Conservation (phyloP, 2,329 filamentous ascomycete genomes). For the Magnaporthiopsis rhizophila region DNA sequence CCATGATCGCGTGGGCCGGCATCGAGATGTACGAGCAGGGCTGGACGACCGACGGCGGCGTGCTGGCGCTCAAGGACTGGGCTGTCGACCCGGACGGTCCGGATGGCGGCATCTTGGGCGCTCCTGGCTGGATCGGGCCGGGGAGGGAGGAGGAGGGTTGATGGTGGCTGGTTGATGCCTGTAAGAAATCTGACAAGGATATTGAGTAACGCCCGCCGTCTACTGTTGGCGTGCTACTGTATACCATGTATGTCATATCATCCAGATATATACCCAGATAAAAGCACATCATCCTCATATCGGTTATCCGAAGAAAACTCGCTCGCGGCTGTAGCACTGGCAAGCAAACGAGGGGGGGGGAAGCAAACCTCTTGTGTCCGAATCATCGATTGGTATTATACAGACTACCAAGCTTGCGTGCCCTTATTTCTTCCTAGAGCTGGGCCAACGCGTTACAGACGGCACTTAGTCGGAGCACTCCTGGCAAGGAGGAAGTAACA, state of each 20-base stretch:
- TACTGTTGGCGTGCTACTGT: neutral
- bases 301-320: no score
- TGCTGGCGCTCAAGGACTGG: slow-evolving; percentile 62
- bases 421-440: neutral
- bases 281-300: neutral
- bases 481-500: neutral
- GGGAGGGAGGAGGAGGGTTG: slow-evolving; percentile 13
- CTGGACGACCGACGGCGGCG: slow-evolving; percentile 54
- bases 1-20: slow-evolving; percentile 94
- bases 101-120: slow-evolving; percentile 61
- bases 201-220: neutral
- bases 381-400: neutral
- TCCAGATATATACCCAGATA: neutral
- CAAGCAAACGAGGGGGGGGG: neutral
- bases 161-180: neutral
- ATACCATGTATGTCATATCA: neutral
- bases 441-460: neutral
- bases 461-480: neutral
- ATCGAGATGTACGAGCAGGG: slow-evolving; percentile 86
- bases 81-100: slow-evolving; percentile 54
- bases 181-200: no score
- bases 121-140: slow-evolving; percentile 35
- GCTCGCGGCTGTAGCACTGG: no score
- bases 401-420: neutral
- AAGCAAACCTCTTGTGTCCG: neutral